Conservation (phyloP, 495 filamentous ascomycete genomes). For the Stereocaulon alpinum region DNA sequence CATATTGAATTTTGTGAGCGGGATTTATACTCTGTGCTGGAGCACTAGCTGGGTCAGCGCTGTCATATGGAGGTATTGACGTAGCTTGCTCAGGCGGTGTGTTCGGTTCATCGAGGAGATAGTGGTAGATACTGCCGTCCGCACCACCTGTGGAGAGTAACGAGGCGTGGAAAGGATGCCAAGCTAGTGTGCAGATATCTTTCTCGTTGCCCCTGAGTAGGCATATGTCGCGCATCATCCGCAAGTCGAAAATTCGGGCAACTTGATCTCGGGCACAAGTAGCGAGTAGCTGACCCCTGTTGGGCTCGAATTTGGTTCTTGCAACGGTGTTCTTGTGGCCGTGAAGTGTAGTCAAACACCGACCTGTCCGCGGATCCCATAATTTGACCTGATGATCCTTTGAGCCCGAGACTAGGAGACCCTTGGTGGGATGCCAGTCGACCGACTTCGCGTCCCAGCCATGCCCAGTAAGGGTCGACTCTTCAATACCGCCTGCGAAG, state of each 20-base stretch:
- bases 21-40: conserved; percentile 82
- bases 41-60: conserved; percentile 61
- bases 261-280: conserved; percentile 88
- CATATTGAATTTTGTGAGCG: conserved; percentile 71
- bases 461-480: conserved; percentile 75
- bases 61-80: conserved; percentile 73
- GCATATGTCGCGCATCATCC: conserved; percentile 96
- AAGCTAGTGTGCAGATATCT: conserved; percentile 81
- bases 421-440: conserved; percentile 96
- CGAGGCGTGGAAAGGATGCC: conserved; percentile 85
- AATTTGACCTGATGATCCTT: conserved; percentile 96
- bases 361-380: conserved; percentile 86
- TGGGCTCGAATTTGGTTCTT: conserved; percentile 75
- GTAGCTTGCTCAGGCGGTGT: conserved; percentile 55
- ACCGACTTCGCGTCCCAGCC: conserved; percentile 94
- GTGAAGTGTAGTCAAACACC: conserved; percentile 85
- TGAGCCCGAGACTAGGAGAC: conserved; percentile 86
- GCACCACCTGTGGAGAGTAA: conserved; percentile 84
- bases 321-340: conserved; percentile 97
- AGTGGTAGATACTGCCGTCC: conserved; percentile 84
- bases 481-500: conserved; percentile 75
- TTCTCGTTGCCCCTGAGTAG: conserved; percentile 89
- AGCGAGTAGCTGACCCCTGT: conserved; percentile 71
- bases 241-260: conserved; percentile 83
- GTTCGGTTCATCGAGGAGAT: conserved; percentile 85